A percentile compares a stretch with the other conserved stretches of the same genome.
Conservation (phyloP, 2,329 filamentous ascomycete genomes). For the Colletotrichum sp. region DNA sequence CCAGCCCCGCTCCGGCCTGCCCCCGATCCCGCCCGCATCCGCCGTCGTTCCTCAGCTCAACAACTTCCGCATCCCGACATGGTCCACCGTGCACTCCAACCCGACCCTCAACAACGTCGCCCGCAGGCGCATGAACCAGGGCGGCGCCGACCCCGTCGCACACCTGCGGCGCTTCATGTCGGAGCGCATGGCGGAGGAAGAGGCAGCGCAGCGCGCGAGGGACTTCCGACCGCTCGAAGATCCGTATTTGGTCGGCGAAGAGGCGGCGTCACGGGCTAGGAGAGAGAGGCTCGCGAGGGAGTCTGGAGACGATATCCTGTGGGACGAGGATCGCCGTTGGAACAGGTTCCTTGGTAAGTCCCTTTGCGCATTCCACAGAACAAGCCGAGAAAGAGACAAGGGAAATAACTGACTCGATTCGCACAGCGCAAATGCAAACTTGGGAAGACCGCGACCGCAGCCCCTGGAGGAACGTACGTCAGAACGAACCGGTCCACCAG, state of each 20-base stretch:
- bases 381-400: neutral
- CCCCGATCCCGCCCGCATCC: constrained; percentile 48
- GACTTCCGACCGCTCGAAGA: constrained; percentile 62
- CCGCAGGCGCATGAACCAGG: constrained; percentile 56
- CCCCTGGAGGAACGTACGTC: constrained; percentile 45
- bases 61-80: constrained; percentile 62
- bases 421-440: constrained; percentile 53
- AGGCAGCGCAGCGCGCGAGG: constrained; percentile 24
- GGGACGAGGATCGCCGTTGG: constrained; percentile 63
- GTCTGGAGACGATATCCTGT: constrained; percentile 57
- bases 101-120: constrained; percentile 69
- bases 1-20: constrained; percentile 46
- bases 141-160: constrained; percentile 29
- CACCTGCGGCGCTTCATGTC: constrained; percentile 34
- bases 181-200: constrained; percentile 41
- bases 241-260: constrained; percentile 69
- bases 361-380: neutral
- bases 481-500: constrained; percentile 34
- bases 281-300: constrained; percentile 62
- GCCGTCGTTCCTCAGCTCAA: constrained; percentile 40
- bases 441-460: constrained; percentile 55
- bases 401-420: neutral
- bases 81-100: constrained; percentile 59
- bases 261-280: constrained; percentile 62
- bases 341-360: constrained; percentile 63